Evolutionary conservation across 192 early-diverging fungal species (phyloP), one percentile per base, ranked within the genome.

Genomic region (Ambispora gerdemannii): DNA sequence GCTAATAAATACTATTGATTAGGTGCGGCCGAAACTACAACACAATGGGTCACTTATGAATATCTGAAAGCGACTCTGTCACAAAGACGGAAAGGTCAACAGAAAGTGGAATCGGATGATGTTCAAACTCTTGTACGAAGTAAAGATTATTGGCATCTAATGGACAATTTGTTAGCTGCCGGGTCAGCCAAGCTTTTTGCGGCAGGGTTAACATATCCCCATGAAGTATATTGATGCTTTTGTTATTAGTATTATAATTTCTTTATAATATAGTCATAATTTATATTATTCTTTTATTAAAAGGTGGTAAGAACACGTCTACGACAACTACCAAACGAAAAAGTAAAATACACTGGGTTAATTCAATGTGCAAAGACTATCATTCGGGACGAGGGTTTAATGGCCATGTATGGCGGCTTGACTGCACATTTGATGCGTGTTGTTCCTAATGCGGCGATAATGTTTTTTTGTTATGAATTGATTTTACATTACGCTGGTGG

Each of bases 41-140:
- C 97, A 32, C 97, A 99, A 77, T 99, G 96, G 89, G 89, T 94
- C 34, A 87, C 93, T 30, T 99, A 99, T 77, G 97, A 99, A 76
- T 86, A 92, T 28, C 78, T 99, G 30, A 99, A 99, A 34, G 70
- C 56, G 31, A 50, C 25, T 1, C 32, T 78, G 30, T 67, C 77
- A 32, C 67, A 81, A 55, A 52, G 63, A 19, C 63, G 80, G 27
- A 55, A 56, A 7, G 38, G 8, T 28, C 32, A 47, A 31, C 20
- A 15, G 13, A n/a, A n/a, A n/a, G 53, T 22, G 24, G 28, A 58
- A 19, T 25, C 50, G 17, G 55, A 49, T 34, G 30, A 25, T 20
- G 27, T 66, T 65, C 53, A 69, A 61, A 53, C 47, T n/a, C 38
- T 8, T 0, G 59, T 13, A 47, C 33, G 2, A 27, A 50, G 27